phyloP scores from a whole-genome alignment of 2,329 filamentous ascomycete genomes.

The Leptographium radiaticola region DNA sequence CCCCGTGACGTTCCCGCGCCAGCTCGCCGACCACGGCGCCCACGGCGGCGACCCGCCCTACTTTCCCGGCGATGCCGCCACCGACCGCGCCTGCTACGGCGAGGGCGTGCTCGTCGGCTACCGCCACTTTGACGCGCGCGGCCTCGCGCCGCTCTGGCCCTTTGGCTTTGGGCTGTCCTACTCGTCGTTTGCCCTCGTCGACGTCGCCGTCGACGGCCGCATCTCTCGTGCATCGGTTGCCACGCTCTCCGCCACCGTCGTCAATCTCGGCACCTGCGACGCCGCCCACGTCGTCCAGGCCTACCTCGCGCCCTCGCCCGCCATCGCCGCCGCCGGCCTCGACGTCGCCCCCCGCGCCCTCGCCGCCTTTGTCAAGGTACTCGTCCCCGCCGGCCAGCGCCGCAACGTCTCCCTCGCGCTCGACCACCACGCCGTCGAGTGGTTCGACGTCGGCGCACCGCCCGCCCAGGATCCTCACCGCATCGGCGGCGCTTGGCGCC shows the following conservation, averaged over 20 bases:
- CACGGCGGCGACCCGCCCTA: too few relatives aligned
- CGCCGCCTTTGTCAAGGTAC: slow-evolving; percentile 9
- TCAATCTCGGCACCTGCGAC: slow-evolving; percentile 3
- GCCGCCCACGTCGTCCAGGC: slow-evolving; percentile 9
- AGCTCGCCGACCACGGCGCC: slow-evolving; percentile 55
- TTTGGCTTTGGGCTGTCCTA: slow-evolving; percentile 11
- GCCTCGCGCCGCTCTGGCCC: slow-evolving; percentile 14
- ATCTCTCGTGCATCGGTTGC: slow-evolving; percentile 12
- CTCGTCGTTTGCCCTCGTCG: slow-evolving; percentile 28
- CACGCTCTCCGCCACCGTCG: neutral
- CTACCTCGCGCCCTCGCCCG: slow-evolving; percentile 3
- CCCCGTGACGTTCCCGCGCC: slow-evolving; percentile 47
- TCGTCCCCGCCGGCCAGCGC: neutral
- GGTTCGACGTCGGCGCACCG: slow-evolving; percentile 8
- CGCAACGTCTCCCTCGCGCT: neutral
- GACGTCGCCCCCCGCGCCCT: slow-evolving; percentile 5
- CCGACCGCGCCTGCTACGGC: slow-evolving; percentile 53
- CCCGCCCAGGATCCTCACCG: neutral
- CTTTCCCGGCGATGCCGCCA: slow-evolving; percentile 40
- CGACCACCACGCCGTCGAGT: neutral
- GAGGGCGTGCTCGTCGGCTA: slow-evolving; percentile 66
- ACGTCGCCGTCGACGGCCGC: slow-evolving; percentile 19
- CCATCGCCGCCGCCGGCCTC: neutral
- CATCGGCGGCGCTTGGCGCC: slow-evolving; percentile 7
- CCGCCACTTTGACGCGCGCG: slow-evolving; percentile 52